Base-by-base conservation (phyloP, 2,329 filamentous ascomycete species). In the Kalmusia sp. region DNA sequence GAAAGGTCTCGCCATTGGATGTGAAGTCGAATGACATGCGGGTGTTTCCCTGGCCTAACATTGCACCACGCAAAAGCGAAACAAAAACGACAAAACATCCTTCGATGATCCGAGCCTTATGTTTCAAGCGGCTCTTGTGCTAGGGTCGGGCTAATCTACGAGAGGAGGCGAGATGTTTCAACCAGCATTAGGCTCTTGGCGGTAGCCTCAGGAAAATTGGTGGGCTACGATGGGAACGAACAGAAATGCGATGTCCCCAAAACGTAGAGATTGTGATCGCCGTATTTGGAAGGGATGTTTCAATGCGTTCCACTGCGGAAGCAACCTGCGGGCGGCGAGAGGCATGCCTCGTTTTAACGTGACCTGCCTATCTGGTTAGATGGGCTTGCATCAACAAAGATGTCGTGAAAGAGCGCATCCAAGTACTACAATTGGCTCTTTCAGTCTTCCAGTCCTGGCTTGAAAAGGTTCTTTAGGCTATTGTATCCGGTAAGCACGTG, bases 111-210 rank as follows among this genome's bases (percentile, higher is more conserved):
- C 11, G 30, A 27, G 43, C 21, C 24, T 35, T 22, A 35, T 44
- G 27, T 31, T 41, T 34, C 27, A 34, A 38, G 31, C 31, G 34
- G 14, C 22, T 22, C 8, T 6, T 31, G 14, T n/a, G 27, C 49
- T 24, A 19, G 49, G 49, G 35, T 38, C 3, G 27, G 33, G 22
- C 24, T 12, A 52, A 46, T 52, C 14, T 47, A 46, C 30, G 41
- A 46, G 41, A 47, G 33, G 41, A 40, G 27, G 28, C 35, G n/a
- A 41, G 14, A 34, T 46, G 50, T 52, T 52, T 52, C 43, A 48
- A 35, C 33, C 12, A 21, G 44, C 17, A 7, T 9, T 37, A 35
- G 22, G 15, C 24, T 22, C 44, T 47, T 47, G 44, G 44, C 44
- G 33, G 15, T n/a, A 8, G 44, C 44, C 22, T 37, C 44, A 38